phyloP scores from a whole-genome alignment of 768 basidiomycete species.

The Ramaria sp. region DNA sequence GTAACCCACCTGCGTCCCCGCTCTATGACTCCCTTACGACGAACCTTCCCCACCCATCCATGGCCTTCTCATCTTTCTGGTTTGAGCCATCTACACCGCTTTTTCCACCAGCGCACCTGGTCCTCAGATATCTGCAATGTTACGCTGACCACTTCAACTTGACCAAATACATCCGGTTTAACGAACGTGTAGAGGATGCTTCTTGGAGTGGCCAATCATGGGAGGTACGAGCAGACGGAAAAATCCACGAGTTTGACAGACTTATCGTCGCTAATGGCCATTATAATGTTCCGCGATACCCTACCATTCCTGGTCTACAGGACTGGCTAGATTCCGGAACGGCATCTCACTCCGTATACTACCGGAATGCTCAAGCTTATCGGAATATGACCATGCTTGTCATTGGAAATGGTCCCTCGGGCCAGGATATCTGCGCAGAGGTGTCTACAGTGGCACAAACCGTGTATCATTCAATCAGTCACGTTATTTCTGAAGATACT shows the following conservation, averaged over 20 bases:
- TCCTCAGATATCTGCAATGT: constrained; percentile 56
- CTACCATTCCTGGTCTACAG: constrained; percentile 45
- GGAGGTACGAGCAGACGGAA: constrained; percentile 33
- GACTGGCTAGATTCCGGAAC: constrained; percentile 42
- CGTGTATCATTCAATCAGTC: constrained; percentile 47
- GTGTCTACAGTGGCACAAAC: constrained; percentile 31
- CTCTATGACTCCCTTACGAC: constrained; percentile 76
- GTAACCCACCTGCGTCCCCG: constrained; percentile 50
- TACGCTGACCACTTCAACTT: constrained; percentile 59
- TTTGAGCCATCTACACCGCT: constrained; percentile 67
- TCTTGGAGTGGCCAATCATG: constrained; percentile 32
- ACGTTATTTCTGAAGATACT: constrained; percentile 21
- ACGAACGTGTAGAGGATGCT: constrained; percentile 40
- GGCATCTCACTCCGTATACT: constrained; percentile 59
- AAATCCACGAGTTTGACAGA: constrained; percentile 38
- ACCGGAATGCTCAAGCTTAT: constrained; percentile 36
- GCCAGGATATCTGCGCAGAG: constrained; percentile 54
- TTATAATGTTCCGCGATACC: constrained; percentile 53
- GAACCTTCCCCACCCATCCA: constrained; percentile 69
- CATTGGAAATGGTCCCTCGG: constrained; percentile 48
- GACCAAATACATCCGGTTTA: constrained; percentile 47
- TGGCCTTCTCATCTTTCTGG: constrained; percentile 51
- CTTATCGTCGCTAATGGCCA: constrained; percentile 72
- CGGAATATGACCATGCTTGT: constrained; percentile 32
- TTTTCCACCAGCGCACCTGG: constrained; percentile 49